Percentiles rank a stretch among this genome's conserved stretches.
Conservation (phyloP, 2,329 filamentous ascomycete genomes). For the Myriosclerotinia duriaeana region DNA sequence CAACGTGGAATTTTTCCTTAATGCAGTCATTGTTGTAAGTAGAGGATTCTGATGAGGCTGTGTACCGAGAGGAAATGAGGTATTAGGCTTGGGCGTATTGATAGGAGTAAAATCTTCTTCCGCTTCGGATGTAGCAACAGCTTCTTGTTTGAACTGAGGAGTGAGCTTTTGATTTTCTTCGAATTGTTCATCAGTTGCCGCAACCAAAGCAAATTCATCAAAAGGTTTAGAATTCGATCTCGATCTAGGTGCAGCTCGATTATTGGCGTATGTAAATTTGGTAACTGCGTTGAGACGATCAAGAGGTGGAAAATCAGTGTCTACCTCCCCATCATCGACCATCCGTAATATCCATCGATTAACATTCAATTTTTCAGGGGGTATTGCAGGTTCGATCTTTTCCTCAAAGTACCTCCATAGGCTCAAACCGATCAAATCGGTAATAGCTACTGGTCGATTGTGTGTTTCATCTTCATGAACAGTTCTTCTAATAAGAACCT, state of each 20-base stretch:
- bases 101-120: constrained; percentile 47
- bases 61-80: constrained; percentile 41
- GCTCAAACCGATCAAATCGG: constrained; percentile 78
- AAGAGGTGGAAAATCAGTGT: constrained; percentile 80
- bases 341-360: constrained; percentile 82
- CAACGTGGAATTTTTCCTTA: constrained; percentile 53
- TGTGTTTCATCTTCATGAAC: constrained; percentile 65
- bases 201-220: constrained; percentile 79
- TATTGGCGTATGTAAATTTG: constrained; percentile 80
- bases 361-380: constrained; percentile 67
- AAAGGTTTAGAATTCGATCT: constrained; percentile 73
- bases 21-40: constrained; percentile 55
- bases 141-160: constrained; percentile 63
- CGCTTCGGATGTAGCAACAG: constrained; percentile 42
- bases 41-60: constrained; percentile 55
- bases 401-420: constrained; percentile 78
- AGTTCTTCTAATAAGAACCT: constrained; percentile 68
- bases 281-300: constrained; percentile 72
- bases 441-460: constrained; percentile 66
- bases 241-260: constrained; percentile 54
- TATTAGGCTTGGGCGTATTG: constrained; percentile 34
- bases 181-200: constrained; percentile 67
- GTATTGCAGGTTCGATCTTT: constrained; percentile 66
- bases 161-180: constrained; percentile 67
- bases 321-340: constrained; percentile 81